phyloP scores from a whole-genome alignment of 2,329 filamentous ascomycete species.

The Huntiella omanensis region DNA sequence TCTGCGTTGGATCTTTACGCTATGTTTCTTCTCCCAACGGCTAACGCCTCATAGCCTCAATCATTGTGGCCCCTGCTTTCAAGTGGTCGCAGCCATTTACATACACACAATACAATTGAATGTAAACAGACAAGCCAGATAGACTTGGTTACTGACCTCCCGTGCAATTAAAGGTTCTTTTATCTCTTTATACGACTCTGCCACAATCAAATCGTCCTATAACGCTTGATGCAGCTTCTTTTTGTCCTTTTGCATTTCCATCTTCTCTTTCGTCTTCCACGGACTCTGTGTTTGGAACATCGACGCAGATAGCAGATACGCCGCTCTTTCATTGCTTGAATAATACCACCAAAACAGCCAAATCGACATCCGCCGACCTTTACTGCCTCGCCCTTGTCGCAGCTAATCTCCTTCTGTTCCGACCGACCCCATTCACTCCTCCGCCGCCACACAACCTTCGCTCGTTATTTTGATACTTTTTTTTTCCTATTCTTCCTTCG shows the following conservation, averaged over 20 bases:
- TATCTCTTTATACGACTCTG: background rate
- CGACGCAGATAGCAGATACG: background rate
- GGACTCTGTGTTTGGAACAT: constrained; percentile 3
- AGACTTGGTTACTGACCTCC: constrained; percentile 1
- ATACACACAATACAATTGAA: background rate
- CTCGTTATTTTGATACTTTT: too few relatives aligned
- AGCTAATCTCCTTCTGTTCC: too few relatives aligned
- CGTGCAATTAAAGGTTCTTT: background rate
- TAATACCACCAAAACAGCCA: too few relatives aligned
- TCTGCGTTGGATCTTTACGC: background rate
- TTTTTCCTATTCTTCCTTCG: too few relatives aligned
- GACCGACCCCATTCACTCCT: too few relatives aligned
- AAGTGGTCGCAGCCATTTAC: background rate
- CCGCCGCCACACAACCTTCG: too few relatives aligned
- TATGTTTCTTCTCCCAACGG: background rate
- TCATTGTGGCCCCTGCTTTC: constrained; percentile 7
- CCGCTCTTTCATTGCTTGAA: background rate
- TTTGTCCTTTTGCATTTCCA: background rate
- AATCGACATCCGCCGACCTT: too few relatives aligned
- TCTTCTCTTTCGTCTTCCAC: constrained; percentile 1
- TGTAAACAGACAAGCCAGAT: constrained; percentile 1
- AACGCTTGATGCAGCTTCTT: constrained; percentile 2
- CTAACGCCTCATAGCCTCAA: constrained; percentile 8
- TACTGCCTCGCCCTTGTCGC: too few relatives aligned
- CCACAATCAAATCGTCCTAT: background rate